Percentiles rank a stretch among this genome's conserved stretches.
phyloP scores from a whole-genome alignment of 2,329 filamentous ascomycete genomes.

The Escovopsis weberi region DNA sequence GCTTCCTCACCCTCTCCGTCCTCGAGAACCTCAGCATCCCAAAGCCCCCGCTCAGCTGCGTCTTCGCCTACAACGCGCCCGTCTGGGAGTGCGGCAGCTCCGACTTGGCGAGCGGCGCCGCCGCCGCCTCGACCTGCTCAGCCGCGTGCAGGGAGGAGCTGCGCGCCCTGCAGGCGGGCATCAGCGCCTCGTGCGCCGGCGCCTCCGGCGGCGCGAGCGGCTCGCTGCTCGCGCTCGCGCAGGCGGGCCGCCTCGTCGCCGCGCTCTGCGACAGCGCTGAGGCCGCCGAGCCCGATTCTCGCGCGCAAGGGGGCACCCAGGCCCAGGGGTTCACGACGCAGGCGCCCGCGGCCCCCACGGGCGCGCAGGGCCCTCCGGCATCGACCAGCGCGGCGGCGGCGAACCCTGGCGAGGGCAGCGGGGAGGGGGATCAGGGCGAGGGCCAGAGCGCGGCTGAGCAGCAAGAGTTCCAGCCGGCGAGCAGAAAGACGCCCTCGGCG shows the following conservation, averaged over 20 bases:
- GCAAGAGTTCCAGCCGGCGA: no score
- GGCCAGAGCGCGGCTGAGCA: no score
- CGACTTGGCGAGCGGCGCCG: constrained; percentile 20
- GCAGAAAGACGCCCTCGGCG: no score
- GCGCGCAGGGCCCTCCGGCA: not conserved
- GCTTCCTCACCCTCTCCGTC: constrained; percentile 20
- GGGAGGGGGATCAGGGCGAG: no score
- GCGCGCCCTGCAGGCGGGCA: constrained; percentile 12
- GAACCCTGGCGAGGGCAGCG: no score
- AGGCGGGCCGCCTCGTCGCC: constrained; percentile 21
- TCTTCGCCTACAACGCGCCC: constrained; percentile 26
- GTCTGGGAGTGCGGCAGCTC: constrained; percentile 21
- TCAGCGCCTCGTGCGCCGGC: constrained; percentile 14
- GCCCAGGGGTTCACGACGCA: not conserved
- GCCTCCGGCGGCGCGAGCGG: constrained; percentile 10
- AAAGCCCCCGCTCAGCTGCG: constrained; percentile 23
- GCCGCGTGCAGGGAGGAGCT: constrained; percentile 19
- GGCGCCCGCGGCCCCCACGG: not conserved
- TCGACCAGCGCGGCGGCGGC: no score
- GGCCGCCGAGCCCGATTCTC: not conserved
- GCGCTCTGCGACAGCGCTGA: constrained; percentile 16
- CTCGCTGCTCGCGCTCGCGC: constrained; percentile 23
- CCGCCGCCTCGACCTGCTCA: constrained; percentile 19
- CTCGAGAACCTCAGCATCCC: constrained; percentile 26
- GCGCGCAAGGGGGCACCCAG: constrained; percentile 3